phyloP scores from a whole-genome alignment of 2,329 filamentous ascomycete genomes.

The Podosphaera fusca region DNA sequence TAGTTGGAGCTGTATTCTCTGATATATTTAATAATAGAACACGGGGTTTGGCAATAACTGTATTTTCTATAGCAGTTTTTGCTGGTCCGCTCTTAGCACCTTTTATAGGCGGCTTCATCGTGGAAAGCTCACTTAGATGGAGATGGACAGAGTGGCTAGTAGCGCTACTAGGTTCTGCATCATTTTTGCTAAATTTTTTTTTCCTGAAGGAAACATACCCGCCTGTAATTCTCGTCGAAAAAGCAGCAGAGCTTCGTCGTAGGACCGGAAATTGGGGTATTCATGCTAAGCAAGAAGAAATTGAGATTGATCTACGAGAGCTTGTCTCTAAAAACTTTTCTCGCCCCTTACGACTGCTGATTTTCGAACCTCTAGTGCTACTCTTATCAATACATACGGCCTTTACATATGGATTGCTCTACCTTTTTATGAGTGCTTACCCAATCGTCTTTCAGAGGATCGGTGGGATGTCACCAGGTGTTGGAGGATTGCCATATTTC shows the following conservation, averaged over 20 bases:
- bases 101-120: conserved; percentile 46
- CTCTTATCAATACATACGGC: conserved; percentile 48
- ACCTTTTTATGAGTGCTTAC: conserved; percentile 70
- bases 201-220: conserved; percentile 50
- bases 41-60: conserved; percentile 31
- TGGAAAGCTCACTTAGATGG: conserved; percentile 39
- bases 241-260: conserved; percentile 36
- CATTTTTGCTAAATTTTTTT: conserved; percentile 34
- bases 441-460: conserved; percentile 55
- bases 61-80: conserved; percentile 40
- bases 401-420: conserved; percentile 58
- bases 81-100: conserved; percentile 43
- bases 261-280: conserved; percentile 47
- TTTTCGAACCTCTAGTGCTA: conserved; percentile 45
- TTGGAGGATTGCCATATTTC: conserved; percentile 61
- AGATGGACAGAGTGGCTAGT: conserved; percentile 47
- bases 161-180: conserved; percentile 37
- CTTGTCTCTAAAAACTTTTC: conserved; percentile 31
- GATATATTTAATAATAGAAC: conserved; percentile 47
- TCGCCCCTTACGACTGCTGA: conserved; percentile 23
- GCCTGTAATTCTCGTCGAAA: conserved; percentile 36
- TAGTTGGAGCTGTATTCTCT: conserved; percentile 48
- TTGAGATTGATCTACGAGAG: conserved; percentile 40
- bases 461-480: conserved; percentile 45
- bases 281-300: conserved; percentile 49